Base-by-base conservation (phyloP, 2,329 filamentous ascomycete genomes). In the Phialophora chinensis region DNA sequence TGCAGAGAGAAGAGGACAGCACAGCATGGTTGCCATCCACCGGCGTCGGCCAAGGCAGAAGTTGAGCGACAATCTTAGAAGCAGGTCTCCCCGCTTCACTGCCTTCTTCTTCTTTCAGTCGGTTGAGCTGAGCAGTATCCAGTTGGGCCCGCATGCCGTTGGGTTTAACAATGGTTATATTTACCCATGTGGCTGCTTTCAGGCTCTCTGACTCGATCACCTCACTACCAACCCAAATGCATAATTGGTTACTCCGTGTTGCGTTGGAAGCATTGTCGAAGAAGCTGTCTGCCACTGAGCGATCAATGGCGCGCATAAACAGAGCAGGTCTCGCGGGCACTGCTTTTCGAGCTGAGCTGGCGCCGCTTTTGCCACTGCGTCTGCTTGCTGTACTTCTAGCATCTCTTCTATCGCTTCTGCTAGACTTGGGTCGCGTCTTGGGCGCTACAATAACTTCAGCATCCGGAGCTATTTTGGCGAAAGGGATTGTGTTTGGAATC, bases 391-490 rank as follows among this genome's bases (percentile, higher is more conserved):
- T 90, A 75, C 93, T 97, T 66, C 90, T 85, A 74, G 86, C 92
- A 72, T 96, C 92, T 44, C 88, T 87, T n/a, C 83, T 86, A 33
- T 81, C 79, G 66, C 80, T 85, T 63, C 89, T 86, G 3, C 87
- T 82, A 38, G 85, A 81, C 76, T 91, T 93, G 50, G 90, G 85
- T 63, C 94, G 87, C 29, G 90, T 90, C 80, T 99, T 99, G 0
- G 95, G 95, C 3, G 95, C 95, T 67, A 99, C 95, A 71, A 98
- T 96, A 58, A 99, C 93, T 79, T 99, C 95, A 25, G 94, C 94
- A 76, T 98, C 93, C 0, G 93, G 91, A 0, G 92, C 91, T 59
- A 99, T 91, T 78, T 97, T 98, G 29, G 91, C 92, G 76, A 99
- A 99, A 0, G 91, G 85, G 1, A 87, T 85, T 57, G 88, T 86